phyloP scores from a whole-genome alignment of 805 yeast species.

The Candida quercuum region DNA sequence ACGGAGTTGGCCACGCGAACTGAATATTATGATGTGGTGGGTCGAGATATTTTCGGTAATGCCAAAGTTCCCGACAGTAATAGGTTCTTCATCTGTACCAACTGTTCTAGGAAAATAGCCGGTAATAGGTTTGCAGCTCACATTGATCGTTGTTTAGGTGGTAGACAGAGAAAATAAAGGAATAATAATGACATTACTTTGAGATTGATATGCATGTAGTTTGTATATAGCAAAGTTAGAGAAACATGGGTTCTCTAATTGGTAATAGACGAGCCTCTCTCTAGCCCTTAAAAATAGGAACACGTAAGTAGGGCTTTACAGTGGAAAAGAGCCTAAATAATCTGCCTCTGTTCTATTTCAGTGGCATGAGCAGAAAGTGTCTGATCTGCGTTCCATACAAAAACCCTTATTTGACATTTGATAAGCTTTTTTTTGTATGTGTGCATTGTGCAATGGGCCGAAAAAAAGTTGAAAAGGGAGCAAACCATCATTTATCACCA shows the following conservation, averaged over 20 bases:
- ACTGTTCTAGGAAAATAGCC: conserved; percentile 82
- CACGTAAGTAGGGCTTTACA: too few species aligned
- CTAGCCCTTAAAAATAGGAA: too few species aligned
- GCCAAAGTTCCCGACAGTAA: conserved; percentile 45
- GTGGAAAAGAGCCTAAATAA: too few species aligned
- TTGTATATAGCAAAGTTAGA: too few species aligned
- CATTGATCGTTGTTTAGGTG: conserved; percentile 81
- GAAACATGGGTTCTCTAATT: too few species aligned
- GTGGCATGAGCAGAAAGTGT: too few species aligned
- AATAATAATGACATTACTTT: too few species aligned
- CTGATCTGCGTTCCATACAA: too few species aligned
- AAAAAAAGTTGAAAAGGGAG: neutral
- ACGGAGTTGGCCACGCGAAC: conserved; percentile 14
- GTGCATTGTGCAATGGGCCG: neutral
- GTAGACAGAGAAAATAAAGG: conserved; percentile 52
- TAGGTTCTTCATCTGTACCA: conserved; percentile 68
- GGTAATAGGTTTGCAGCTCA: conserved; percentile 93
- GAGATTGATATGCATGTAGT: too few species aligned
- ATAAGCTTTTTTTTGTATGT: neutral
- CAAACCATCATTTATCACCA: neutral
- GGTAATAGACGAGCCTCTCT: too few species aligned
- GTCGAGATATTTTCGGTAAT: conserved; percentile 44
- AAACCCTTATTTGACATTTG: too few species aligned
- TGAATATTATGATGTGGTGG: conserved; percentile 12
- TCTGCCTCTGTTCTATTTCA: too few species aligned